Base-by-base conservation (phyloP, 169 alveolate species). In the Eimeria brunetti region DNA sequence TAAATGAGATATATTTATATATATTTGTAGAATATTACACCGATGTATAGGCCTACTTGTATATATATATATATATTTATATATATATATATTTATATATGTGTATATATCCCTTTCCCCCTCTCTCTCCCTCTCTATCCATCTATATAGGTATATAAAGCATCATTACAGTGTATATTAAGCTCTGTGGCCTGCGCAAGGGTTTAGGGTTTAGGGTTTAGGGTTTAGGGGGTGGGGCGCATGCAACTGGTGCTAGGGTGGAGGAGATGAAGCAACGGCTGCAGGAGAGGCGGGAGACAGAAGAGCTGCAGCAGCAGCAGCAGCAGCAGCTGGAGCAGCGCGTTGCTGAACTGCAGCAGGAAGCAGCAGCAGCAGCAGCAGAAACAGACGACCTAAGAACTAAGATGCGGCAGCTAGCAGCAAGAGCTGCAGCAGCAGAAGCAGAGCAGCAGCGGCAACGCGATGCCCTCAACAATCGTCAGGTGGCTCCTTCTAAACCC, bases 231-330 rank as follows among this genome's bases (percentile, higher is more conserved):
- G 12, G 24, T 20, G 51, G 46, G 41, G 30, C 51, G 16, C 38
- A n/a, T 30, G 36, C n/a, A 9, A 6, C 2, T 51, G 53, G 36
- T 11, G 56, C 24, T 38, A 84, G 91, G 36, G 62, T 84, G 33
- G 91, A 58, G 24, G 91, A 84, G 36, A 76, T 84, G 76, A 46
- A 58, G 78, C 91, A 84, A 33, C 8, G 78, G 58, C 91, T 84
- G 36, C 78, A 84, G 22, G 91, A 84, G 91, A 38, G 41, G 76
- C 91, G 91, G 27, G 91, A 84, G 91, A 58, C 91, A 24, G 91
- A 53, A 41, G 78, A 84, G 76, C 58, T 84, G 76, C 91, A 84
- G 76, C 73, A 56, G 33, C 91, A 84, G 60, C 91, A 56, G 91
- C 75, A 56, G 58, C 78, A 84, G 36, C 91, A 84, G 78, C 91